A percentile compares a stretch with the other conserved stretches of the same genome.
Evolutionary conservation across 129 eudicot species (phyloP).

Genomic region (Pulicaria dysenterica): DNA sequence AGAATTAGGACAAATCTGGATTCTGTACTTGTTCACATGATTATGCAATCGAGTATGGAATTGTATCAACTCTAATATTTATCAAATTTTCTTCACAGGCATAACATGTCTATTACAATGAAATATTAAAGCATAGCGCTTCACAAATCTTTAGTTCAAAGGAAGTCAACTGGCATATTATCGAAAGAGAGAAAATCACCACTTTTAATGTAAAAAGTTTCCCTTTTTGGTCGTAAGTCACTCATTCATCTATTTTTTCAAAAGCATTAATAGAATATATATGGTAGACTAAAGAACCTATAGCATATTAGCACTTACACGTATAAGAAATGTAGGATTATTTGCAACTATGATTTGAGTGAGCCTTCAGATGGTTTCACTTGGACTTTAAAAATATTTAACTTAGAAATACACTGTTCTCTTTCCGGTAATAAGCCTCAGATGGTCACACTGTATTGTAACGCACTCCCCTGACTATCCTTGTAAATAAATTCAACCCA

Average conservation of each 20-base stretch:
- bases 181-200: background rate
- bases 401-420: background rate
- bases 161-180: background rate
- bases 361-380: background rate
- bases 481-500: background rate
- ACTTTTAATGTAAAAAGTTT: too few species aligned
- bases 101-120: background rate
- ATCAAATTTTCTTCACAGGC: background rate
- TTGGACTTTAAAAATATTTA: background rate
- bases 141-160: background rate
- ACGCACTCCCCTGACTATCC: background rate
- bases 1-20: background rate
- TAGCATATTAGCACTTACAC: background rate
- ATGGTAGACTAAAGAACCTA: too few species aligned
- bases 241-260: too few species aligned
- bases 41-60: background rate
- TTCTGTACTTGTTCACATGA: background rate
- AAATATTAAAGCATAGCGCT: background rate
- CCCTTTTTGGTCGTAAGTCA: too few species aligned
- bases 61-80: background rate
- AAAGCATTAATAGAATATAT: too few species aligned
- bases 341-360: background rate
- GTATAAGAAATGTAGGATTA: constrained; percentile 1
- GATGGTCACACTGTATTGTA: background rate
- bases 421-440: background rate